phyloP scores from a whole-genome alignment of 2,329 filamentous ascomycete genomes.

The Fusarium piperis region DNA sequence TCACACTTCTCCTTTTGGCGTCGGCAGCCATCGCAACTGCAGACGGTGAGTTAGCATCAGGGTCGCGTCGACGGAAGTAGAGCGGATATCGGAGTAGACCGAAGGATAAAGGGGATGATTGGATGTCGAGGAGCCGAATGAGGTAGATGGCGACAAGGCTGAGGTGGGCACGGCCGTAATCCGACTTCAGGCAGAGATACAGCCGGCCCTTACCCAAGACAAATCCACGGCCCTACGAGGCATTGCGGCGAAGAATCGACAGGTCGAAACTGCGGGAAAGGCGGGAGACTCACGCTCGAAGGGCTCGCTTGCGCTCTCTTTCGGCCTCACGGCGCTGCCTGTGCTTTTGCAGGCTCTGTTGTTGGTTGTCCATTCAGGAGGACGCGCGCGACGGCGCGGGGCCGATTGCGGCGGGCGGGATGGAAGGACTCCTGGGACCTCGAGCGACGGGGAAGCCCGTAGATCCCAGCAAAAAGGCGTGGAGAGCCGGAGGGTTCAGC shows the following conservation, averaged over 20 bases:
- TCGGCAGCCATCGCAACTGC: constrained; percentile 63
- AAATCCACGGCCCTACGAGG: background rate
- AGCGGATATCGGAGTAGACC: background rate
- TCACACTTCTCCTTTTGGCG: constrained; percentile 67
- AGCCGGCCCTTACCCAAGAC: background rate
- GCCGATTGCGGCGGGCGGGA: constrained; percentile 41
- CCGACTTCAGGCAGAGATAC: background rate
- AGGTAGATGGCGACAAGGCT: background rate
- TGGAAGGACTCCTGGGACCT: constrained; percentile 37
- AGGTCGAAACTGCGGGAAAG: background rate
- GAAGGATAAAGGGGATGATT: background rate
- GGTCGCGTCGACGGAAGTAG: background rate
- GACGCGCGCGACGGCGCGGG: constrained; percentile 40
- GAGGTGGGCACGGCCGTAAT: constrained; percentile 3
- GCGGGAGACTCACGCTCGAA: constrained; percentile 39
- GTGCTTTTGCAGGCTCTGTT: constrained; percentile 42
- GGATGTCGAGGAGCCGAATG: background rate
- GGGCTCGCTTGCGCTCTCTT: constrained; percentile 43
- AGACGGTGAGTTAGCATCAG: constrained; percentile 15
- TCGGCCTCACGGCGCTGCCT: constrained; percentile 44
- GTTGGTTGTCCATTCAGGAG: constrained; percentile 43
- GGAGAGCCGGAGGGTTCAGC: constrained; percentile 4
- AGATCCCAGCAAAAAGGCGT: constrained; percentile 40
- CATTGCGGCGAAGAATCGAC: constrained; percentile 3
- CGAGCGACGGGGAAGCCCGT: constrained; percentile 40